Evolutionary conservation across 75 land plant genomes (phyloP), one percentile per base, ranked within the genome.

Genomic region (Chamaecyparis obtusa): DNA sequence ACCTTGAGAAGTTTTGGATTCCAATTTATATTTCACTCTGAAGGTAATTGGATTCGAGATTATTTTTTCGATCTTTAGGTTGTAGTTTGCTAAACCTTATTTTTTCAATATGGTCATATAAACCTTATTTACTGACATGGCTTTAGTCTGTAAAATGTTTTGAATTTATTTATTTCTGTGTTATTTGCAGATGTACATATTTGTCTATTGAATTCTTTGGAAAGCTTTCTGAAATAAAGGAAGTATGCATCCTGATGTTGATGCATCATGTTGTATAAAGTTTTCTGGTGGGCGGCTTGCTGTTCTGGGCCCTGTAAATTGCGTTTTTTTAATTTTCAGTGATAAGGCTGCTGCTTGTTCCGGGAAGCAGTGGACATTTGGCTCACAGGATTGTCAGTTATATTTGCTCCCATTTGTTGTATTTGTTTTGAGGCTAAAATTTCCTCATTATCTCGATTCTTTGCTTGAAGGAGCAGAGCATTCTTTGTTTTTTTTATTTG

Each of bases 381-480:
- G 69, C 69, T 27, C 9, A 64, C 30, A 64, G 9, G n/a, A 64
- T 64, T 27, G 69, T 64, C 69, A 64, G n/a, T 64, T 24, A 64
- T 27, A 24, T 21, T 64, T 64, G 27, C 69, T 64, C 69, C 69
- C n/a, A 64, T 64, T 64, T n/a, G 24, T 64, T 64, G 69, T 24
- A 64, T 64, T 64, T 64, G 69, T 64, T 56, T 57, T 64, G 69
- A 64, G 69, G 69, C 69, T 64, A 27, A 21, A 64, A 64, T 7
- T 64, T 64, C 69, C n/a, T 64, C 21, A n/a, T 60, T 19, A 60
- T 64, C 69, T 6, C 27, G 11, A 49, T 49, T 49, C 51, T 49
- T 49, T 64, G 69, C 69, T 21, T 64, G 69, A 64, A 64, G 69
- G n/a, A 64, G 69, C 69, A 64, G 69, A 64, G 69, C 69, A 64